Conservation (phyloP, 2,329 filamentous ascomycete species). For the Ilyonectria sp. region DNA sequence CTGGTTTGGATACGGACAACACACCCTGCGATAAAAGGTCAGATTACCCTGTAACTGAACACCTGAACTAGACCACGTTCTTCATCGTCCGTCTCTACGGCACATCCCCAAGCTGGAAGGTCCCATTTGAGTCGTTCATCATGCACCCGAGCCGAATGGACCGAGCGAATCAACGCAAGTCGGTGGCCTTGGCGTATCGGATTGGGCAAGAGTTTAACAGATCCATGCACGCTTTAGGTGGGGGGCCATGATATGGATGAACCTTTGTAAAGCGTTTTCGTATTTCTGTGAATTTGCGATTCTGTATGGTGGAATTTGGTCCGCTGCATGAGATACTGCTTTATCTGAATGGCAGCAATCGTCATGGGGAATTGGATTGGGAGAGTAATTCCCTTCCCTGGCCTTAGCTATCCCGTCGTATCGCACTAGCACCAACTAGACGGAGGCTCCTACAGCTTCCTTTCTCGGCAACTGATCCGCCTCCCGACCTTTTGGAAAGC, state of each 20-base stretch:
- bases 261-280: background rate
- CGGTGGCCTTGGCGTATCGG: background rate
- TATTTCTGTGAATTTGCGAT: background rate
- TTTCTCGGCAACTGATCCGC: background rate
- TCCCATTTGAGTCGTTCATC: background rate
- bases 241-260: background rate
- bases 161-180: background rate
- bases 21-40: too few relatives aligned
- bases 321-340: background rate
- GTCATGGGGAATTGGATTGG: background rate
- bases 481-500: background rate
- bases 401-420: background rate
- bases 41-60: too few relatives aligned
- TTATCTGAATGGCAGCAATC: background rate
- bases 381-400: background rate
- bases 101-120: background rate
- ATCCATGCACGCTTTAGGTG: background rate
- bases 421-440: background rate
- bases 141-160: background rate
- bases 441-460: background rate
- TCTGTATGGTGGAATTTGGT: background rate
- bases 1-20: too few relatives aligned
- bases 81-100: background rate
- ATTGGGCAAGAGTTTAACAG: background rate
- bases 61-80: too few relatives aligned